Evolutionary conservation across 2,329 filamentous ascomycete genomes (phyloP).

Genomic region (Sporothrix protearum): DNA sequence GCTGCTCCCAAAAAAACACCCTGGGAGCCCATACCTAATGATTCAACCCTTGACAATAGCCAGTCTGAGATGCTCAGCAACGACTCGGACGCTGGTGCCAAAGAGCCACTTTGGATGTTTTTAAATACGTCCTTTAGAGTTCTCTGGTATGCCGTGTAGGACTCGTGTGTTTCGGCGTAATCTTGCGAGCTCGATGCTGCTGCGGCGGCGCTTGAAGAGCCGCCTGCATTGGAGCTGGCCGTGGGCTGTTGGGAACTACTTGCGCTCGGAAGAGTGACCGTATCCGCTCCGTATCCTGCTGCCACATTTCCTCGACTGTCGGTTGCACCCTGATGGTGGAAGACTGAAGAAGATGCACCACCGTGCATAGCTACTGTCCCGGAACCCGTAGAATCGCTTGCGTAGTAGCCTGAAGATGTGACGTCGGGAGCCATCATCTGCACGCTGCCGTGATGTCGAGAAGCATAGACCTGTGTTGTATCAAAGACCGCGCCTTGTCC

Average conservation of each 20-base stretch:
- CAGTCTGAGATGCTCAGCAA: conserved; percentile 53
- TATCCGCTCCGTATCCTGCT: conserved; percentile 48
- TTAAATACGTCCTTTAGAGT: conserved; percentile 67
- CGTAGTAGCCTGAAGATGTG: conserved; percentile 71
- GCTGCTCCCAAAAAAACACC: neutral
- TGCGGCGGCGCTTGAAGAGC: neutral
- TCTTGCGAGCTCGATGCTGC: conserved; percentile 11
- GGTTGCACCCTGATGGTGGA: conserved; percentile 61
- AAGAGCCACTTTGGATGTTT: conserved; percentile 55
- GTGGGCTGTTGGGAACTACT: conserved; percentile 34
- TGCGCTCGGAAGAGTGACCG: conserved; percentile 40
- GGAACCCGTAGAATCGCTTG: conserved; percentile 59
- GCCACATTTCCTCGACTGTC: conserved; percentile 54
- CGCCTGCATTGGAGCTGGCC: neutral
- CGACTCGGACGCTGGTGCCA: conserved; percentile 51
- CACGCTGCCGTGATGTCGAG: conserved; percentile 71
- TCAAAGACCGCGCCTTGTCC: conserved; percentile 66
- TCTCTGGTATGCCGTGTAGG: conserved; percentile 63
- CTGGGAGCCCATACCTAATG: conserved; percentile 48
- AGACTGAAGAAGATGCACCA: conserved; percentile 57
- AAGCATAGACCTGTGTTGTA: conserved; percentile 68
- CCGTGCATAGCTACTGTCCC: conserved; percentile 52
- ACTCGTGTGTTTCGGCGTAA: conserved; percentile 49
- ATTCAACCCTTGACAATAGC: conserved; percentile 53
- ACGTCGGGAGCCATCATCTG: conserved; percentile 67